These are phyloP conservation scores for Edaphochlamys debaryana DNA, from an alignment of 139 green algal species.

Conservation along the genomic window DNA sequence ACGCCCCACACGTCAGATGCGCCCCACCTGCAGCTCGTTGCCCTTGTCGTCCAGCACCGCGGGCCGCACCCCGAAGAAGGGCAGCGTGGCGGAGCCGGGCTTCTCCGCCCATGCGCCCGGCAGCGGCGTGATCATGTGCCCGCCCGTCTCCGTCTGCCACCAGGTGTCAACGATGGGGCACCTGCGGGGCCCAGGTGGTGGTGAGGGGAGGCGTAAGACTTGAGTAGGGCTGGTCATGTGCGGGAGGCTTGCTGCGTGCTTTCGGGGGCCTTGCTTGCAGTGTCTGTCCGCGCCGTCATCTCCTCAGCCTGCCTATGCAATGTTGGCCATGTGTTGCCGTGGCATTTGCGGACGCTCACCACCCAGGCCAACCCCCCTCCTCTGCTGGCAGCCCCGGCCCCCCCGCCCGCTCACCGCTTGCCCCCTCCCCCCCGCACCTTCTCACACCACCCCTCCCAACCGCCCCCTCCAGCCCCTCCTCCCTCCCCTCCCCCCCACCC, in stretches of 20 bases:
- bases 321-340: too few species aligned
- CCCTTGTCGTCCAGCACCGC: constrained; percentile 89
- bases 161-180: constrained; percentile 96
- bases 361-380: too few species aligned
- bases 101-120: constrained; percentile 83
- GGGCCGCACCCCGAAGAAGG: constrained; percentile 96
- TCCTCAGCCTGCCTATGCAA: too few species aligned
- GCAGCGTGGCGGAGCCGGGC: constrained; percentile 90
- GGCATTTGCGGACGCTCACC: too few species aligned
- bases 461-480: neutral
- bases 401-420: too few species aligned
- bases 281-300: too few species aligned
- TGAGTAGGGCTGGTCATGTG: too few species aligned
- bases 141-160: constrained; percentile 98
- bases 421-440: neutral
- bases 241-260: too few species aligned
- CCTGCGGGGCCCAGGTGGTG: constrained; percentile 41
- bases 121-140: constrained; percentile 93
- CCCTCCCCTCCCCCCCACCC: neutral
- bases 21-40: constrained; percentile 45
- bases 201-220: too few species aligned
- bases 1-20: neutral
- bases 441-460: neutral
- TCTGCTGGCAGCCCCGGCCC: too few species aligned
- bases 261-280: too few species aligned